A percentile compares a stretch with the other conserved stretches of the same genome.
Evolutionary conservation across 108 stramenopile species (phyloP).

Genomic region (Skeletonema marinoi): DNA sequence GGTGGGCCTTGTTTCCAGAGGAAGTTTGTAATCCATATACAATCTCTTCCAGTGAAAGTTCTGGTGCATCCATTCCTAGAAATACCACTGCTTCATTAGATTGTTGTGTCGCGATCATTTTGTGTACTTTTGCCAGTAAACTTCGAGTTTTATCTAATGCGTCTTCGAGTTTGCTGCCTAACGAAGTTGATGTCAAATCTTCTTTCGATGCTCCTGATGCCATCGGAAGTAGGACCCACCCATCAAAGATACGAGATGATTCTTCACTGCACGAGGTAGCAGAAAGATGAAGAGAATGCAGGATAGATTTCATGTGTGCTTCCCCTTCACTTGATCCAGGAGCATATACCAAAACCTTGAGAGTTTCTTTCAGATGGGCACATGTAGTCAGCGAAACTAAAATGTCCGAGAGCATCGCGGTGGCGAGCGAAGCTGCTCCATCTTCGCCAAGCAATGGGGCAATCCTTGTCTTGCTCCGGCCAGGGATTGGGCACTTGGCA

Average conservation of each 20-base stretch:
- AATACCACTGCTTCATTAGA: slow-evolving; percentile 60
- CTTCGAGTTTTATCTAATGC: slow-evolving; percentile 55
- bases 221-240: slow-evolving; percentile 58
- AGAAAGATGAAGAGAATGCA: slow-evolving; percentile 39
- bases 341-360: slow-evolving; percentile 65
- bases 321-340: slow-evolving; percentile 54
- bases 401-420: slow-evolving; percentile 83
- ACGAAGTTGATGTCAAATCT: slow-evolving; percentile 57
- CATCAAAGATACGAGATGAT: background rate
- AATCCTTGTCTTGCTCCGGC: slow-evolving; percentile 74
- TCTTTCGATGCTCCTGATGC: slow-evolving; percentile 12
- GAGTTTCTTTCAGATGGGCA: slow-evolving; percentile 37
- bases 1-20: slow-evolving; percentile 41
- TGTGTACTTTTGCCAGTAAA: slow-evolving; percentile 5
- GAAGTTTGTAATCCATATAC: slow-evolving; percentile 49
- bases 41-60: slow-evolving; percentile 75
- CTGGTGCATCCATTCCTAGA: slow-evolving; percentile 89
- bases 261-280: background rate
- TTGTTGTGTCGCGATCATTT: background rate
- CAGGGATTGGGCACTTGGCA: slow-evolving; percentile 83
- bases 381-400: slow-evolving; percentile 47
- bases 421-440: slow-evolving; percentile 73
- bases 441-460: slow-evolving; percentile 61
- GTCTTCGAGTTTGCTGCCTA: slow-evolving; percentile 69
- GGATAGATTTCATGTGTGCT: slow-evolving; percentile 43